Evolutionary conservation across 306 rosid genomes (phyloP).

Genomic region (Betula pendula): DNA sequence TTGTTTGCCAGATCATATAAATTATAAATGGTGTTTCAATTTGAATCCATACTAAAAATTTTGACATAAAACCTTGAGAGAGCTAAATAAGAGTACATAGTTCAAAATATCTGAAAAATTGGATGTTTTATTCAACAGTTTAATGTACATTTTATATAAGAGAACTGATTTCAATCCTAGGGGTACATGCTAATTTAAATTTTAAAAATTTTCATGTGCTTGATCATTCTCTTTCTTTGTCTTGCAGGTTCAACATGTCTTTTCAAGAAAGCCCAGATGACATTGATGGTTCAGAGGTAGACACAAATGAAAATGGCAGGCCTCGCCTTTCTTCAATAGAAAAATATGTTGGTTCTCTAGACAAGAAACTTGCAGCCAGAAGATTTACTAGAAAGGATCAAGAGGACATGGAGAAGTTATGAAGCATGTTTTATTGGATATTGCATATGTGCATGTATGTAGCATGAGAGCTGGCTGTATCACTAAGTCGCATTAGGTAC

Average conservation of each 20-base stretch:
- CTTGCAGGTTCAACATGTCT: conserved; percentile 66
- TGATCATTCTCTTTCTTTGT: conserved; percentile 16
- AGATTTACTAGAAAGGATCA: conserved; percentile 82
- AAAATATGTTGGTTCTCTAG: conserved; percentile 63
- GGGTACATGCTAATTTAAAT: conserved; percentile 11
- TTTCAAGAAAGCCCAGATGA: conserved; percentile 63
- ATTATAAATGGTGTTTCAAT: neutral
- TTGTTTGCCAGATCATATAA: too few species aligned
- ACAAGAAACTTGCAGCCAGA: conserved; percentile 91
- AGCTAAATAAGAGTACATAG: neutral
- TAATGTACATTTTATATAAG: neutral
- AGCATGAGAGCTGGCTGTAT: too few species aligned
- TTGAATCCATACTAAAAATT: neutral
- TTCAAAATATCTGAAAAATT: neutral
- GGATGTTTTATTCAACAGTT: neutral
- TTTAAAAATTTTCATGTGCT: neutral
- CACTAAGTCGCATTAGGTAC: too few species aligned
- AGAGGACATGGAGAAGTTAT: conserved; percentile 74
- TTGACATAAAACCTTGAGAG: neutral
- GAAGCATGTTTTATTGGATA: conserved; percentile 11
- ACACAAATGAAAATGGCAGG: conserved; percentile 53
- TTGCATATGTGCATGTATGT: neutral
- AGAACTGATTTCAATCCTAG: neutral
- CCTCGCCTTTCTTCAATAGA: conserved; percentile 65
- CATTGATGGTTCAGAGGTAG: conserved; percentile 48